Evolutionary conservation across 306 rosid genomes (phyloP), one percentile per base, ranked within the genome.

Genomic region (Vigna unguiculata): DNA sequence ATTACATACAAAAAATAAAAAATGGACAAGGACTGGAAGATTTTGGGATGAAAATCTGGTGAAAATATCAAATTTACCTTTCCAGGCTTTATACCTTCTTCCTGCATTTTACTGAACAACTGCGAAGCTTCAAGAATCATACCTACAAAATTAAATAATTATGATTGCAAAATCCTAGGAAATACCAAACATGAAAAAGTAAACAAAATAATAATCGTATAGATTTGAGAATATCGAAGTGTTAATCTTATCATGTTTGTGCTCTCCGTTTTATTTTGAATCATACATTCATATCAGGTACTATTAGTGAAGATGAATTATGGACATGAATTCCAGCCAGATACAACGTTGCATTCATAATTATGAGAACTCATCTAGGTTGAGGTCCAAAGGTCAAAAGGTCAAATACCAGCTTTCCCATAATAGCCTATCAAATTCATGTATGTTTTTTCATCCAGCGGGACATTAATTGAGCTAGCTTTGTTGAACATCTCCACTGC

Each of bases 341-440:
- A 49, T 76, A 61, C 46, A 73, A 40, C 6, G 65, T 79, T 49
- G 43, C 30, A 74, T 69, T 52, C n/a, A 55, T 17, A 80, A 75
- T 71, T 38, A 75, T 75, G 68, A 80, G 20, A 71, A 63, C 5
- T 75, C 20, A 48, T 61, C 53, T 24, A 20, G 28, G 57, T 36
- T 60, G 14, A 69, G 71, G 58, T 53, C 12, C 62, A 72, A 30
- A 60, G 64, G 58, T 53, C 12, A 67, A 72, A 30, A 60, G 64
- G 72, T 72, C 55, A 19, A 10, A 38, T 91, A 94, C 98, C 98
- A 78, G 95, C 91, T 79, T 94, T 94, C 76, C 97, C 98, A 52
- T 86, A 94, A 85, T 78, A 88, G 87, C 89, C 91, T 77, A 94
- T 90, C 88, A 94, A 72, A 85, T 94, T 91, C 90, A 85, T 86